Evolutionary conservation across 768 basidiomycete species (phyloP).

Genomic region (Rhodosporidiobolus sp.): DNA sequence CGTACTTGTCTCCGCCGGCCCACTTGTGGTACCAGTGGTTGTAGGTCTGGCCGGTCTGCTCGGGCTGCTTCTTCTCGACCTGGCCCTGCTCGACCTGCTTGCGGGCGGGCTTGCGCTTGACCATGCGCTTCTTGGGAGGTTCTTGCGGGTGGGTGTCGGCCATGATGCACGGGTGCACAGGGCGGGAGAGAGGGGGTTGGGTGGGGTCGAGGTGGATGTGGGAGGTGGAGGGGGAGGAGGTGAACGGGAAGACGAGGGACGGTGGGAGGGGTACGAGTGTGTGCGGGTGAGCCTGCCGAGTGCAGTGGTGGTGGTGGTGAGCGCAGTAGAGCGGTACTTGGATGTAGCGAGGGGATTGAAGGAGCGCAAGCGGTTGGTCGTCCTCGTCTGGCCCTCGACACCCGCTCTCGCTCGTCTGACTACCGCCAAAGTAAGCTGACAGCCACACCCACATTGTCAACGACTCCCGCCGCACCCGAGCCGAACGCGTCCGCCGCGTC

Average conservation of each 20-base stretch:
- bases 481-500: too few species aligned
- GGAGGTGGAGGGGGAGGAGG: constrained; percentile 1
- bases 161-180: background rate
- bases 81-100: constrained; percentile 42
- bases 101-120: constrained; percentile 44
- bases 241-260: background rate
- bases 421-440: background rate
- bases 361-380: background rate
- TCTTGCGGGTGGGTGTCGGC: background rate
- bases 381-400: background rate
- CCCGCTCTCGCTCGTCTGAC: background rate
- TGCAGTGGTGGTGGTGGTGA: background rate
- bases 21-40: constrained; percentile 97
- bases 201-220: background rate
- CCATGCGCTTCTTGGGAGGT: constrained; percentile 26
- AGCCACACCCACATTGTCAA: background rate
- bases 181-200: too few species aligned
- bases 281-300: background rate
- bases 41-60: constrained; percentile 36
- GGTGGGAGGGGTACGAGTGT: background rate
- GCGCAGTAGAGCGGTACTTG: background rate
- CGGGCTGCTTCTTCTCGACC: constrained; percentile 37
- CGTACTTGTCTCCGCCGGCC: constrained; percentile 99
- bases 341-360: background rate
- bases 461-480: too few species aligned